Evolutionary conservation across 176 grass and related monocot species (phyloP).

Genomic region (Oryza australiensis): DNA sequence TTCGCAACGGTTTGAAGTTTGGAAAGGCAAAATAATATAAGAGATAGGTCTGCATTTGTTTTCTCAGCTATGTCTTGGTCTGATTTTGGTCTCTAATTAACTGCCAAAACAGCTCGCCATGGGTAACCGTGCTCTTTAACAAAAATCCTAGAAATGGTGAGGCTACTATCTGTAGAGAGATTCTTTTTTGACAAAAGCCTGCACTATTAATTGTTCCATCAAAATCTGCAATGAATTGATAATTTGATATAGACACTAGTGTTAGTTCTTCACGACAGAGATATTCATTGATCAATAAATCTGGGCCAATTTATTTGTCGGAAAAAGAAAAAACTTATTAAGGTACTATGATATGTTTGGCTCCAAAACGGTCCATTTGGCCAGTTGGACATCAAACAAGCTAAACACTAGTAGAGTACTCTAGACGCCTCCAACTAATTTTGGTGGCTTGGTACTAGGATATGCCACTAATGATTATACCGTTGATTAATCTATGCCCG

Average conservation of each 20-base stretch:
- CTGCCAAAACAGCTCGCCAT: too few relatives aligned
- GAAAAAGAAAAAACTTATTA: not conserved
- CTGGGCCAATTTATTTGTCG: not conserved
- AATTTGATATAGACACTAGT: not conserved
- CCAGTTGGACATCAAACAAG: not conserved
- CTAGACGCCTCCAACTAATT: slow-evolving; percentile 22
- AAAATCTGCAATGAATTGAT: not conserved
- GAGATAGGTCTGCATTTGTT: too few relatives aligned
- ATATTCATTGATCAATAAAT: not conserved
- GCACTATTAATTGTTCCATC: not conserved
- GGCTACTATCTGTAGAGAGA: not conserved
- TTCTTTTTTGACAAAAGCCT: not conserved
- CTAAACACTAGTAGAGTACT: not conserved
- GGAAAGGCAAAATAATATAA: too few relatives aligned
- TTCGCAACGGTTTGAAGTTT: not conserved
- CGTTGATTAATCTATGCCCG: not conserved
- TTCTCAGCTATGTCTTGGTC: too few relatives aligned
- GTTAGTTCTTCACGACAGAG: not conserved
- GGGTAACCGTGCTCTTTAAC: too few relatives aligned
- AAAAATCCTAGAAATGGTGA: not conserved
- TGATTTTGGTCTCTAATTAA: too few relatives aligned
- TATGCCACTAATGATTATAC: not conserved
- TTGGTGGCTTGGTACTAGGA: not conserved
- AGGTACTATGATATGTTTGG: not conserved
- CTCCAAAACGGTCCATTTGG: not conserved